A percentile compares a stretch with the other conserved stretches of the same genome.
Evolutionary conservation across 305 asterid genomes (phyloP).

Genomic region (Fraxinus baroniana): DNA sequence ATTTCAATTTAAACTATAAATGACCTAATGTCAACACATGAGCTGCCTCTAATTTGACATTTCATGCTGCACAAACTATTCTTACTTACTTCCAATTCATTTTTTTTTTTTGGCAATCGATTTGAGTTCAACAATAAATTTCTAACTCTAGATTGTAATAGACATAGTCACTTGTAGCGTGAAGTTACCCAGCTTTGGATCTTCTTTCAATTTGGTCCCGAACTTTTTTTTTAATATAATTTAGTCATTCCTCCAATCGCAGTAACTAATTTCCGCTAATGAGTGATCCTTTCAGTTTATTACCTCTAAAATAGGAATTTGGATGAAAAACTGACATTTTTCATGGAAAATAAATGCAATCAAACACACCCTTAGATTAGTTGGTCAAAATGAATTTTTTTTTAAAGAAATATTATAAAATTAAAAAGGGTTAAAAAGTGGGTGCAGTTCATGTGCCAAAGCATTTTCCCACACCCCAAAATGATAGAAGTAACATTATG

Average conservation of each 20-base stretch:
- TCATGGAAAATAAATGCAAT: too few relatives aligned
- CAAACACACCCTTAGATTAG: not conserved
- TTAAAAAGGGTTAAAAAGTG: not conserved
- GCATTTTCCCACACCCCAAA: constrained; percentile 2
- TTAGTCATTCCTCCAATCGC: not conserved
- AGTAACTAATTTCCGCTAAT: not conserved
- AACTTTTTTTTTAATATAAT: not conserved
- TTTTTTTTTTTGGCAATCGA: too few relatives aligned
- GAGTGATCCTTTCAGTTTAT: not conserved
- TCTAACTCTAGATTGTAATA: not conserved
- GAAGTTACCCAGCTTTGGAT: not conserved
- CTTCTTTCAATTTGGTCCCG: not conserved
- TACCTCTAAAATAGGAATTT: too few relatives aligned
- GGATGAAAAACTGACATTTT: too few relatives aligned
- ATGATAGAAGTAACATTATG: constrained; percentile 8
- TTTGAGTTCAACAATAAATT: not conserved
- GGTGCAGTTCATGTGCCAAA: constrained; percentile 1
- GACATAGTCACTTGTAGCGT: not conserved
- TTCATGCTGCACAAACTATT: not conserved
- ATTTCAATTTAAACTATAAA: not conserved
- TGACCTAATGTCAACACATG: not conserved
- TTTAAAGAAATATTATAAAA: not conserved
- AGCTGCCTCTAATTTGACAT: not conserved
- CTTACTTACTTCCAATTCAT: not conserved
- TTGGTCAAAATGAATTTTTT: not conserved